Base-by-base conservation (phyloP, 345 rosid genomes). In the Ceriops decandra region DNA sequence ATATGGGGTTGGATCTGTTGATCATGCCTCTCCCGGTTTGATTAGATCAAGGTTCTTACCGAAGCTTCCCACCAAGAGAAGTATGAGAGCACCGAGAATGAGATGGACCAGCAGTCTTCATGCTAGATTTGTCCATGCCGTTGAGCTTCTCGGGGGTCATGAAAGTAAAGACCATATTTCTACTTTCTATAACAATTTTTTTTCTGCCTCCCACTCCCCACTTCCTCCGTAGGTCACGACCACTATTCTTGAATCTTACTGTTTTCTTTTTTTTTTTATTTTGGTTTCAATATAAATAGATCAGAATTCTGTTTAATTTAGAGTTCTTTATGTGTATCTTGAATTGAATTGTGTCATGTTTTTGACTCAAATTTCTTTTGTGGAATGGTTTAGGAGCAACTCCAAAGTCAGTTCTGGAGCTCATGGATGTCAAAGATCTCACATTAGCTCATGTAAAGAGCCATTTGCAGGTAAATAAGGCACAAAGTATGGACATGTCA, bases 51-150 rank as follows among this genome's bases (percentile, higher is more conserved):
- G 88, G 79, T 90, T 90, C 72, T 76, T 90, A 76, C 82, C 88
- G 2, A 88, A 83, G 80, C 63, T 80, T 62, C 96, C 91, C 0
- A 71, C 88, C 20, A 90, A 85, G 60, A 71, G 96, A 56, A 90
- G 93, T 78, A 88, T 86, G 93, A 90, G 96, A 74, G 96, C 96
- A n/a, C 96, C 96, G 0, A 82, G 96, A 81, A 90, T 88, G 96
- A 79, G 96, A 58, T 91, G 97, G 97, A 91, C 97, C 0, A 91
- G 91, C 82, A 85, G 85, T 62, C 97, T 91, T 67, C 97, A 91
- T 64, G 83, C 90, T 57, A 83, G 91, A 47, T 91, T 91, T 68
- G 90, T 91, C 68, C 97, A 86, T 68, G 93, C 93, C 6, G 97
- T 91, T 21, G 96, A 91, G 81, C 96, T 88, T 67, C 90, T 91